These are phyloP conservation scores for Globisporangium splendens DNA, from an alignment of 352 stramenopile species.

Conservation along the genomic window DNA sequence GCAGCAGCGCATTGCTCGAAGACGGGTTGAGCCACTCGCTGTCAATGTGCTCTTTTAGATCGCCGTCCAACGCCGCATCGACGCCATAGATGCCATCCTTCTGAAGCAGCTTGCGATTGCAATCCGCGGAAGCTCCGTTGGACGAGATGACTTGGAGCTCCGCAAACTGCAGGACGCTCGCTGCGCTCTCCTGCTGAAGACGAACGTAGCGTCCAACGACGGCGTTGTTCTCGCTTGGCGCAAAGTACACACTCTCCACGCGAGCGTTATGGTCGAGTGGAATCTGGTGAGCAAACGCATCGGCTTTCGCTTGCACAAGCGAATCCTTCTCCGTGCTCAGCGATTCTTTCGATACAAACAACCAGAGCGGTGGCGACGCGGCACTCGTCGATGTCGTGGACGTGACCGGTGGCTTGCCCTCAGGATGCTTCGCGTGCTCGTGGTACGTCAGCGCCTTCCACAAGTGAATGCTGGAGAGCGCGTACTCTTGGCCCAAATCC, in stretches of 20 bases:
- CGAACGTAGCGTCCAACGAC: slow-evolving; percentile 50
- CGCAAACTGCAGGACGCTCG: slow-evolving; percentile 53
- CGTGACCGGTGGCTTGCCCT: slow-evolving; percentile 37
- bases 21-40: slow-evolving; percentile 59
- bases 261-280: slow-evolving; percentile 15
- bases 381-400: slow-evolving; percentile 26
- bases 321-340: slow-evolving; percentile 10
- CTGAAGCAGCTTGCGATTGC: slow-evolving; percentile 8
- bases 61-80: slow-evolving; percentile 23
- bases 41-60: slow-evolving; percentile 50
- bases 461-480: slow-evolving; percentile 43
- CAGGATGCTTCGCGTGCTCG: slow-evolving; percentile 42
- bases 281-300: slow-evolving; percentile 6
- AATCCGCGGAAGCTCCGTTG: not conserved
- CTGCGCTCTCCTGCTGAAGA: slow-evolving; percentile 40
- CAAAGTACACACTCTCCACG: slow-evolving; percentile 18
- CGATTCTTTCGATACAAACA: slow-evolving; percentile 55
- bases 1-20: slow-evolving; percentile 26
- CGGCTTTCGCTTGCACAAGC: not conserved
- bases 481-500: slow-evolving; percentile 36
- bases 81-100: slow-evolving; percentile 71
- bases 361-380: slow-evolving; percentile 35
- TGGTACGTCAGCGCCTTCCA: slow-evolving; percentile 79
- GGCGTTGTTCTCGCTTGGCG: not conserved
- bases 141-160: slow-evolving; percentile 53